Evolutionary conservation across 176 grass and related monocot species (phyloP).

Genomic region (Areca catechu): DNA sequence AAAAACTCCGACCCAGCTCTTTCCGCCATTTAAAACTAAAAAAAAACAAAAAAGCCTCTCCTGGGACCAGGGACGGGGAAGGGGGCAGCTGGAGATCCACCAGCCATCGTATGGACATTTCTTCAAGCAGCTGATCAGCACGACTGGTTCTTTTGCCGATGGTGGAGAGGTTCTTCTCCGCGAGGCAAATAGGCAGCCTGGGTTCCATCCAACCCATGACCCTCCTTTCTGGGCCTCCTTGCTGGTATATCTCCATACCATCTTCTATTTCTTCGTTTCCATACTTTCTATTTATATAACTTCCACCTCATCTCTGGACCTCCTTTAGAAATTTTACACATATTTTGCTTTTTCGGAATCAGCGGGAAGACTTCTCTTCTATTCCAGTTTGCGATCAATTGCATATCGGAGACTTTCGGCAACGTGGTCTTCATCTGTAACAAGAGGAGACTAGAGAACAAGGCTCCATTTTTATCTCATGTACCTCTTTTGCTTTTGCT

Average conservation of each 20-base stretch:
- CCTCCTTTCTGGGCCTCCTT: constrained; percentile 62
- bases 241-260: constrained; percentile 31
- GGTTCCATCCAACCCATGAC: constrained; percentile 11
- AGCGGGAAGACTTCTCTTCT: constrained; percentile 90
- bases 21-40: too few relatives aligned
- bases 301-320: background rate
- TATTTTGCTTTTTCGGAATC: constrained; percentile 4
- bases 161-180: constrained; percentile 64
- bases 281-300: background rate
- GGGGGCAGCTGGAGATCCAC: too few relatives aligned
- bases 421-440: constrained; percentile 87
- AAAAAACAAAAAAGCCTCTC: too few relatives aligned
- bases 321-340: background rate
- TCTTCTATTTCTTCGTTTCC: background rate
- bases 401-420: constrained; percentile 36
- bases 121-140: constrained; percentile 25
- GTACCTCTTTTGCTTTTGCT: constrained; percentile 11
- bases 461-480: constrained; percentile 71
- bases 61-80: too few relatives aligned
- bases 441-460: constrained; percentile 61
- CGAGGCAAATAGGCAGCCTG: background rate
- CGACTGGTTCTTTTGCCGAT: background rate
- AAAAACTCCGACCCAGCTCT: too few relatives aligned
- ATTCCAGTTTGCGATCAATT: constrained; percentile 81
- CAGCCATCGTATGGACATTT: constrained; percentile 16